These are phyloP conservation scores for Warburgia ugandensis DNA, from an alignment of 164 flowering plant genomes.

Conservation along the genomic window DNA sequence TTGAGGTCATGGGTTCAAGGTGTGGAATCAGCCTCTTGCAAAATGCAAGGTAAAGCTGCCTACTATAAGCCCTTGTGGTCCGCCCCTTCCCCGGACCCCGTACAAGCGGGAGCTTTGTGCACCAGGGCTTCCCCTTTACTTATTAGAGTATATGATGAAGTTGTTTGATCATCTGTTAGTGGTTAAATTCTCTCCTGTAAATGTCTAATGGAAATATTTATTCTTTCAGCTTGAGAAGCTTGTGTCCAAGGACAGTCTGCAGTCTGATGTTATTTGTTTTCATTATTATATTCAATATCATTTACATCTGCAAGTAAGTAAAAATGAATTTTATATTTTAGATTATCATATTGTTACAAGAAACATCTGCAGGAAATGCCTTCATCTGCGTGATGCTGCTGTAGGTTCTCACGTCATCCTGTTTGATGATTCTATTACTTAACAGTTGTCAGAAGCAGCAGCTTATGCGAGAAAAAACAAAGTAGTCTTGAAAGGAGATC, in stretches of 20 bases:
- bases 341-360: too few species aligned
- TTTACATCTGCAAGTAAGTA: conserved; percentile 71
- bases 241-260: conserved; percentile 63
- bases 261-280: conserved; percentile 68
- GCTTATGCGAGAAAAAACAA: conserved; percentile 83
- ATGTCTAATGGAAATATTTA: conserved; percentile 9
- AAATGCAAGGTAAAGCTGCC: too few species aligned
- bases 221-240: conserved; percentile 84
- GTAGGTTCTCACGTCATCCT: too few species aligned
- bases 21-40: too few species aligned
- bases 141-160: too few species aligned
- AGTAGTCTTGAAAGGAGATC: conserved; percentile 86
- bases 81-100: too few species aligned
- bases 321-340: not conserved
- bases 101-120: too few species aligned
- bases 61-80: too few species aligned
- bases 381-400: not conserved
- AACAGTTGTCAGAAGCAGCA: conserved; percentile 76
- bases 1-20: too few species aligned
- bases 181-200: not conserved
- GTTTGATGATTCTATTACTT: conserved; percentile 8
- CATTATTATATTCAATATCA: conserved; percentile 89
- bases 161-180: too few species aligned
- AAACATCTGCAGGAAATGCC: conserved; percentile 65
- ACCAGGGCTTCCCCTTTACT: too few species aligned